These are phyloP conservation scores for Backusella macrospora DNA, from an alignment of 192 early-diverging fungal genomes.

Conservation along the genomic window DNA sequence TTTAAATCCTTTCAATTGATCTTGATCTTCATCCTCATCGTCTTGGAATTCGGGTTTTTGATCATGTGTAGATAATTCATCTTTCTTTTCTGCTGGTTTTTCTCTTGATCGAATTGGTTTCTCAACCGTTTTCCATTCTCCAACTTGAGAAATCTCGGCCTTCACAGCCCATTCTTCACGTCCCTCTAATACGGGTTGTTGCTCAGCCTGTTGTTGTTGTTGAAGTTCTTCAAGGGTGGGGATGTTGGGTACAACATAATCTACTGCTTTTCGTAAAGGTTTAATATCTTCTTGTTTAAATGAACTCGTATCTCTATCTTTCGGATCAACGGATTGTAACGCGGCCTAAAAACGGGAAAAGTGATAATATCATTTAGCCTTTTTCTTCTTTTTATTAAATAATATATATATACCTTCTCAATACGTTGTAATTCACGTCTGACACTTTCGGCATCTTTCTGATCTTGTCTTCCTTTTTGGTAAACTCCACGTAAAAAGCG, in stretches of 20 bases:
- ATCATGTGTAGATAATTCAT: conserved; percentile 10
- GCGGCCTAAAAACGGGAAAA: conserved; percentile 10
- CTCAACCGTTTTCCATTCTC: conserved; percentile 24
- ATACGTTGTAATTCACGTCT: conserved; percentile 69
- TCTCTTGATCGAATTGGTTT: not conserved
- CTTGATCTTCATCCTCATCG: conserved; percentile 46
- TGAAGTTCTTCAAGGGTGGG: conserved; percentile 12
- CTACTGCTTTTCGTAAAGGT: not conserved
- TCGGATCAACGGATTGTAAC: conserved; percentile 2
- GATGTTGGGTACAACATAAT: conserved; percentile 11
- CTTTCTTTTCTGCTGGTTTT: conserved; percentile 8
- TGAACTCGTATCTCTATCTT: not conserved
- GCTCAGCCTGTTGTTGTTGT: not conserved
- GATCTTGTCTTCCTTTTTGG: conserved; percentile 54
- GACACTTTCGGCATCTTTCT: conserved; percentile 57
- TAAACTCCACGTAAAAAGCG: conserved; percentile 70
- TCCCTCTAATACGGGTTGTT: not conserved
- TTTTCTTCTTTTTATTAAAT: not conserved
- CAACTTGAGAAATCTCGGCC: conserved; percentile 2
- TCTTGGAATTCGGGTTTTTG: conserved; percentile 42
- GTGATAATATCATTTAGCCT: not conserved
- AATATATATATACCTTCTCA: too few species aligned
- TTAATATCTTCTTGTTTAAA: not conserved
- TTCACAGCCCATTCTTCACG: conserved; percentile 22
- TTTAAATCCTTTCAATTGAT: conserved; percentile 52